Percentiles rank a stretch among this genome's conserved stretches.
These are phyloP conservation scores for Pinus albicaulis DNA, from an alignment of 75 land plant species.

Conservation along the genomic window DNA sequence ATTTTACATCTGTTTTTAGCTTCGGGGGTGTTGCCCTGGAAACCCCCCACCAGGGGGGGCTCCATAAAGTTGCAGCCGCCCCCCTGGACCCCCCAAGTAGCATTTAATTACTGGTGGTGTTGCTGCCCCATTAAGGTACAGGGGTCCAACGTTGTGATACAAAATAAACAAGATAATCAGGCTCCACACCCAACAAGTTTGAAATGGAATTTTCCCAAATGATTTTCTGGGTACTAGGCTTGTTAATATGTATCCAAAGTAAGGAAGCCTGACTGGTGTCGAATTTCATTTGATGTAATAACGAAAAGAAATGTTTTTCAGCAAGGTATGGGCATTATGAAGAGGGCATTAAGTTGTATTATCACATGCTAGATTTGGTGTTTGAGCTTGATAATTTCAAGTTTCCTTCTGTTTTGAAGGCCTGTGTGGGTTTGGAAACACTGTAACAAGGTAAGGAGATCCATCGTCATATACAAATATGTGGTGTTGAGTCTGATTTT, in stretches of 20 bases:
- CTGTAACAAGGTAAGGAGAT: conserved; percentile 6
- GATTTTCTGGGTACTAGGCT: conserved; percentile 48
- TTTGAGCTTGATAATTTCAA: conserved; percentile 14
- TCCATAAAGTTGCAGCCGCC: no score
- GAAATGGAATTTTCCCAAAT: conserved; percentile 27
- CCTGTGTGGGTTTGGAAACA: conserved; percentile 15
- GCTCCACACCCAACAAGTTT: no score
- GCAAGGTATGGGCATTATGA: conserved; percentile 34
- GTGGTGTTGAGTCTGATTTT: conserved; percentile 6
- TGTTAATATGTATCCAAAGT: conserved; percentile 66
- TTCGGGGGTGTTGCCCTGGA: no score
- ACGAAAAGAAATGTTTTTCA: conserved; percentile 30
- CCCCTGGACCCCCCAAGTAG: no score
- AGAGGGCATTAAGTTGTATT: conserved; percentile 20
- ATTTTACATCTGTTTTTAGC: no score
- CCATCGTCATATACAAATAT: conserved; percentile 3
- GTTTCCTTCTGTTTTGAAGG: conserved; percentile 18
- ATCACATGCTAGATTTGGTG: conserved; percentile 12
- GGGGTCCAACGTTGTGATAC: no score
- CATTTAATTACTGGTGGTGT: no score
- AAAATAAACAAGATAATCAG: no score
- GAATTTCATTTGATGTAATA: conserved; percentile 28
- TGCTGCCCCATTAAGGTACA: no score
- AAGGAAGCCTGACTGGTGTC: conserved; percentile 44
- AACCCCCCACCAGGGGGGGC: no score